These are phyloP conservation scores for Monosporascus sp. DNA, from an alignment of 2,329 filamentous ascomycete species.

Conservation along the genomic window DNA sequence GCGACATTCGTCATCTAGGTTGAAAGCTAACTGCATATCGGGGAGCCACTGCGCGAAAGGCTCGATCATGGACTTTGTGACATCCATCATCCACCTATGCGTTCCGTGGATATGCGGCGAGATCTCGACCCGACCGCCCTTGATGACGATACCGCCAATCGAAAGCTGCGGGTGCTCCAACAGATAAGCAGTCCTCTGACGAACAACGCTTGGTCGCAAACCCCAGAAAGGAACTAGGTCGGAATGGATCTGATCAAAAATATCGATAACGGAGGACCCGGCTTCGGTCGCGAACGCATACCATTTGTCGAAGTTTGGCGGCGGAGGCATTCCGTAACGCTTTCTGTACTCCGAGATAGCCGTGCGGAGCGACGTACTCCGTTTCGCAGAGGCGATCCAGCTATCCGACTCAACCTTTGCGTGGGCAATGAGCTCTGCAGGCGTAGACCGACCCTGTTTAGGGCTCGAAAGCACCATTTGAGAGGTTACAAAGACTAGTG, in stretches of 20 bases:
- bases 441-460: conserved; percentile 7
- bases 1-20: conserved; percentile 44
- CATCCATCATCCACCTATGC: conserved; percentile 32
- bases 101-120: conserved; percentile 27
- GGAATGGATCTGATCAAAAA: conserved; percentile 64
- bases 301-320: conserved; percentile 69
- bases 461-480: conserved; percentile 13
- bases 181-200: conserved; percentile 39
- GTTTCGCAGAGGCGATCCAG: conserved; percentile 38
- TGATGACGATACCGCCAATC: conserved; percentile 28
- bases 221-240: conserved; percentile 66
- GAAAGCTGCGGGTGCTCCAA: conserved; percentile 23
- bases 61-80: conserved; percentile 31
- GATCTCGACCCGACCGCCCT: conserved; percentile 22
- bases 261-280: conserved; percentile 60
- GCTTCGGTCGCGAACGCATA: conserved; percentile 59
- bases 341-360: conserved; percentile 61
- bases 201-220: conserved; percentile 52
- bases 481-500: conserved; percentile 14
- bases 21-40: conserved; percentile 49
- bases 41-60: conserved; percentile 40
- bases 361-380: conserved; percentile 46
- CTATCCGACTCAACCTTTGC: conserved; percentile 40
- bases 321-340: conserved; percentile 61
- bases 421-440: conserved; percentile 36